Base-by-base conservation (phyloP, 1,284 basidiomycete species). In the Microbotryum violaceum region DNA sequence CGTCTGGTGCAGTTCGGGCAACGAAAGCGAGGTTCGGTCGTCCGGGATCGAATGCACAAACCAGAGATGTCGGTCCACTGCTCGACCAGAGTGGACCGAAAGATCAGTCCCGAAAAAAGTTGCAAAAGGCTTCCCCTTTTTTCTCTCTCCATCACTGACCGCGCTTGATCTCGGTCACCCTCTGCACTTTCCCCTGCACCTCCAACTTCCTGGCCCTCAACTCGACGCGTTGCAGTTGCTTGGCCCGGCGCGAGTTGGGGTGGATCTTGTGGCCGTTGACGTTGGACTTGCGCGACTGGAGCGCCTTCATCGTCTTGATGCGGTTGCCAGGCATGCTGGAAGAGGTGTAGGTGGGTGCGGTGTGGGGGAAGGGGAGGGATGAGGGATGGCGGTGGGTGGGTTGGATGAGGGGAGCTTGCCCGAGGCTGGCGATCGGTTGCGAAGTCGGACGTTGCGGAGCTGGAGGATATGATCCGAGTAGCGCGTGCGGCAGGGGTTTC, bases 201-300 rank as follows among this genome's bases (percentile, higher is more conserved):
- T 64, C 60, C 25, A 69, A 56, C 58, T 69, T 69, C 54, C 57
- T 60, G 16, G 58, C 33, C 21, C 68, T 50, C 9, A 69, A 48
- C 23, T 67, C 68, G 23, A 69, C 65, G 20, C 68, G 50, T 61
- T 69, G 65, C 16, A 69, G 53, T 50, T 69, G 68, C 54, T 69
- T 69, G 6, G 68, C 68, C 12, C 68, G 58, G 8, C 68, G 56
- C 56, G 68, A 69, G 61, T 69, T 69, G 29, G 68, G 68, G 60
- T 69, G 68, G 14, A 69, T 33, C 44, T 67, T 60, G 7, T 49
- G 46, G 10, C 48, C 50, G 2, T 57, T 57, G 42, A 57, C 23
- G 33, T 55, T 57, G 8, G 51, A 48, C 60, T 69, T 69, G 37
- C 61, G 60, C 27, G 61, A 56, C 58, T 69, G 68, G 20, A 69